phyloP scores from a whole-genome alignment of 306 rosid species.

The Trifolium subterraneum region DNA sequence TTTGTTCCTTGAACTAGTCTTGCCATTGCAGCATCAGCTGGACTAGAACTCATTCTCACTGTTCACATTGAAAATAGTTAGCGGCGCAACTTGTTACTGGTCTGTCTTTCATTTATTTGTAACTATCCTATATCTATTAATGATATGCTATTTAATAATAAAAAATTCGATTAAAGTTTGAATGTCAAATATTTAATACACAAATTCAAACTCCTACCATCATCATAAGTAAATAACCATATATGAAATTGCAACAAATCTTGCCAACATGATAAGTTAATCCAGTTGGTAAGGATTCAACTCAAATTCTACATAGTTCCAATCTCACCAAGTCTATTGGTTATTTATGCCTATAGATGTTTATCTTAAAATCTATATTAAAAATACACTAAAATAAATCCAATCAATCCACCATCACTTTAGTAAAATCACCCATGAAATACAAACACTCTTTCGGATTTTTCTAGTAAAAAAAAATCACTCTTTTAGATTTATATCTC shows the following conservation, averaged over 20 bases:
- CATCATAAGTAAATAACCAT: neutral
- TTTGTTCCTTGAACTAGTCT: conserved; percentile 71
- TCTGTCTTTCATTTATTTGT: too few relatives aligned
- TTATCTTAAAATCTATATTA: too few relatives aligned
- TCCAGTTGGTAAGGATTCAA: neutral
- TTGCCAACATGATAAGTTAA: neutral
- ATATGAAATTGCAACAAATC: neutral
- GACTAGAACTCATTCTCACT: conserved; percentile 62
- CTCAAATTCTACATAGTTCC: neutral
- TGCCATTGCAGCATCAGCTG: conserved; percentile 74
- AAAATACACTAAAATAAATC: too few relatives aligned
- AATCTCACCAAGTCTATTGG: neutral
- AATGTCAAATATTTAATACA: neutral
- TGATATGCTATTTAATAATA: too few relatives aligned
- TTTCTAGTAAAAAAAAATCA: too few relatives aligned
- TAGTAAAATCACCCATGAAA: too few relatives aligned
- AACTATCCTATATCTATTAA: too few relatives aligned
- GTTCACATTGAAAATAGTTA: conserved; percentile 14
- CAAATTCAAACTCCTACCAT: neutral
- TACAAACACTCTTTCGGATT: too few relatives aligned
- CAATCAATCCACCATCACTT: too few relatives aligned
- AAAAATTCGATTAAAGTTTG: neutral
- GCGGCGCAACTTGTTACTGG: too few relatives aligned
- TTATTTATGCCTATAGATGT: too few relatives aligned
- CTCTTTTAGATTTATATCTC: too few relatives aligned